Conservation (phyloP, 2,329 filamentous ascomycete species). For the Colletotrichum navitas region DNA sequence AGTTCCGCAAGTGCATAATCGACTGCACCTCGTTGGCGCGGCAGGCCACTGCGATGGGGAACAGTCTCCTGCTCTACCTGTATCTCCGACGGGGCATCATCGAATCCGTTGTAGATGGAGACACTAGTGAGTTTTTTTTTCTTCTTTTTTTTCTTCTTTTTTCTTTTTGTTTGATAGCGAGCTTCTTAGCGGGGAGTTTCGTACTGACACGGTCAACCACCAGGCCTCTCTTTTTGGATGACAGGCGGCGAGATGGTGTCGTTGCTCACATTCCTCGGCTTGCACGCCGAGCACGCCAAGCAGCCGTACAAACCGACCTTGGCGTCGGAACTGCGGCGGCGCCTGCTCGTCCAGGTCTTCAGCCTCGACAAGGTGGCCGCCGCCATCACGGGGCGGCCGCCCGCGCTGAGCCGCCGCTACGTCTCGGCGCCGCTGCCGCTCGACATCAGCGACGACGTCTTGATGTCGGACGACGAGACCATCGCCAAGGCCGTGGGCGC, state of each 20-base stretch:
- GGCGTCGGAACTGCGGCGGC: constrained; percentile 52
- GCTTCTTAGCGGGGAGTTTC: accelerated
- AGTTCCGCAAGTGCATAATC: constrained; percentile 23
- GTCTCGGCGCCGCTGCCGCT: constrained; percentile 66
- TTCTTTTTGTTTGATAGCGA: too few species aligned
- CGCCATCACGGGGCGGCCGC: constrained; percentile 67
- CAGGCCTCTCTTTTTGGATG: constrained; percentile 55
- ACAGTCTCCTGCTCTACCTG: constrained; percentile 55
- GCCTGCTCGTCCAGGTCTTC: constrained; percentile 54
- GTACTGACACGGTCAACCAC: neutral
- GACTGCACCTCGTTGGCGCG: constrained; percentile 52
- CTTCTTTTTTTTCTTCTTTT: too few species aligned
- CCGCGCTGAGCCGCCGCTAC: constrained; percentile 65
- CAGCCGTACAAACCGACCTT: constrained; percentile 50
- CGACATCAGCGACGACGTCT: constrained; percentile 64
- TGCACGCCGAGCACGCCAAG: constrained; percentile 48
- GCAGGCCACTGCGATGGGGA: constrained; percentile 46
- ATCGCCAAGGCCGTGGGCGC: constrained; percentile 53
- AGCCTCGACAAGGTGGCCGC: constrained; percentile 63
- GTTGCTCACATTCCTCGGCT: constrained; percentile 52
- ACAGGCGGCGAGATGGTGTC: constrained; percentile 54
- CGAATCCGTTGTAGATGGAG: constrained; percentile 55
- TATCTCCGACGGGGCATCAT: constrained; percentile 51
- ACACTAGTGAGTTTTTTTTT: constrained; percentile 52
- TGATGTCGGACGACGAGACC: constrained; percentile 58